A percentile compares a stretch with the other conserved stretches of the same genome.
These are phyloP conservation scores for Talaromyces funiculosus DNA, from an alignment of 2,329 filamentous ascomycete species.

Conservation along the genomic window DNA sequence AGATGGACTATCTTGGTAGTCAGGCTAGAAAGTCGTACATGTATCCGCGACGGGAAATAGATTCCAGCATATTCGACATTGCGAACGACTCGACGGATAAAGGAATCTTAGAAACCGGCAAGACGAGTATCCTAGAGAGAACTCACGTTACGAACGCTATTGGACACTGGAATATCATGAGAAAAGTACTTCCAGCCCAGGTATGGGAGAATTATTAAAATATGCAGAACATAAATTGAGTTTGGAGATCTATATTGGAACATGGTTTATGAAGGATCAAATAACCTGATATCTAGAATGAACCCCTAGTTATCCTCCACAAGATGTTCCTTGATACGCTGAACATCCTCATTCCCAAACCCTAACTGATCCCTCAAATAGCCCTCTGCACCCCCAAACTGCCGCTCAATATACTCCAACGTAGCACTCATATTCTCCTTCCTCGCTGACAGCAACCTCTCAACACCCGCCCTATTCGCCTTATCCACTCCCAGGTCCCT, in stretches of 20 bases:
- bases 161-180: conserved; percentile 90
- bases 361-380: conserved; percentile 58
- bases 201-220: conserved; percentile 83
- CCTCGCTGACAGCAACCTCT: conserved; percentile 41
- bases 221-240: neutral
- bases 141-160: conserved; percentile 72
- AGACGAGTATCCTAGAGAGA: conserved; percentile 60
- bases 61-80: conserved; percentile 32
- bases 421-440: conserved; percentile 49
- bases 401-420: conserved; percentile 51
- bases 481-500: conserved; percentile 43
- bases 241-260: too few relatives aligned
- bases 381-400: conserved; percentile 58
- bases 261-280: too few relatives aligned
- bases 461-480: conserved; percentile 40
- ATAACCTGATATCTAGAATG: neutral
- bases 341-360: conserved; percentile 52
- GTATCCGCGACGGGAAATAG: conserved; percentile 65
- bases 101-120: conserved; percentile 39
- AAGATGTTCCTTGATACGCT: conserved; percentile 45
- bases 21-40: conserved; percentile 65
- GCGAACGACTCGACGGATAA: conserved; percentile 42
- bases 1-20: conserved; percentile 67
- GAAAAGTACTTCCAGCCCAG: conserved; percentile 65
- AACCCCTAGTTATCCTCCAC: conserved; percentile 29